Evolutionary conservation across 805 yeast genomes (phyloP), one percentile per base, ranked within the genome.

Genomic region (Metschnikowia sp.): DNA sequence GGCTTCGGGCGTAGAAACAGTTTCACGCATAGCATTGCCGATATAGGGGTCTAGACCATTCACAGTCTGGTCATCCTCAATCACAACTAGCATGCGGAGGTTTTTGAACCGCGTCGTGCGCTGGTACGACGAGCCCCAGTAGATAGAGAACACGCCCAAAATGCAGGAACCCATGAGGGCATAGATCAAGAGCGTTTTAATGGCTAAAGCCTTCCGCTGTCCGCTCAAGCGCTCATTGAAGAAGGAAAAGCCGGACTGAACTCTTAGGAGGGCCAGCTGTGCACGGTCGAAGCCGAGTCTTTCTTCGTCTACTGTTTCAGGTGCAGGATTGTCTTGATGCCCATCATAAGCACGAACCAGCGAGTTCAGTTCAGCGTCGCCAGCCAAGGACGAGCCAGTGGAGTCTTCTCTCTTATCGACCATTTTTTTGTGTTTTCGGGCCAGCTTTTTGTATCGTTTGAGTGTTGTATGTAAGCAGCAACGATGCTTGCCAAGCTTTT

Each of bases 121-220:
- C 8, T 63, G 34, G 64, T 60, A 66, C 65, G 68, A 62, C 39
- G 76, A 64, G 36, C 77, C 76, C 86, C 86, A 76, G 66, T 77
- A 68, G 50, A 70, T 61, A 55, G 83, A 63, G 53, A 73, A 59
- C 44, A 70, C 69, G 33, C 61, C 56, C 42, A 78, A 55, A 31
- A 77, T 64, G 42, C 66, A 64, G 7, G 59, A 40, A 13, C 68
- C 66, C 62, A 81, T 62, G 15, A 64, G 26, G 7, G 59, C 34
- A 43, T 69, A 69, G 31, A 61, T 63, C 2, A 39, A 2, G 1
- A 51, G 32, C 39, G 61, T 60, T 31, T 58, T 54, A 19, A 54
- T 42, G 8, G 51, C 45, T 22, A 68, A 33, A 2, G 13, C 9
- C 32, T 38, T 42, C 45, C 75, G 55, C 31, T 63, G 50, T 4